Evolutionary conservation across 78 protist species (phyloP).

Genomic region (Parvularia atlantis): DNA sequence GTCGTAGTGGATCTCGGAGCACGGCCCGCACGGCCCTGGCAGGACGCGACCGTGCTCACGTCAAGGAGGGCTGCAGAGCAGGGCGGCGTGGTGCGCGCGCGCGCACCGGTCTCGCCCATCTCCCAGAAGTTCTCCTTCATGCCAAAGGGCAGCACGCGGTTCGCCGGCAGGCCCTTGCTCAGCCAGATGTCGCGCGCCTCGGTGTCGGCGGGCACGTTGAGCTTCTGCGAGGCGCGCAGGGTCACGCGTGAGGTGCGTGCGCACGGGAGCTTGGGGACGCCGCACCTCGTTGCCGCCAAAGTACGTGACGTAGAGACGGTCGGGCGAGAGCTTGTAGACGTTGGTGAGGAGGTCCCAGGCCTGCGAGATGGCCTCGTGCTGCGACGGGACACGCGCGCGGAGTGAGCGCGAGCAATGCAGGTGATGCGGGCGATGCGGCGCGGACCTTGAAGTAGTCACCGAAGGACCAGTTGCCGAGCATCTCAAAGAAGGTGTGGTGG

Average conservation of each 20-base stretch:
- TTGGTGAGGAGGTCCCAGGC: slow-evolving; percentile 88
- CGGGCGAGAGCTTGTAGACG: slow-evolving; percentile 64
- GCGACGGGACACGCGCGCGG: background rate
- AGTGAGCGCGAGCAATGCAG: background rate
- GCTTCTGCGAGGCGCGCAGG: background rate
- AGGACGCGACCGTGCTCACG: no score
- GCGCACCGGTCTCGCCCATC: slow-evolving; percentile 93
- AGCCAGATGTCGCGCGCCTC: slow-evolving; percentile 87
- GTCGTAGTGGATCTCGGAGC: slow-evolving; percentile 96
- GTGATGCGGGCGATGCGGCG: background rate
- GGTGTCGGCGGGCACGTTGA: slow-evolving; percentile 46
- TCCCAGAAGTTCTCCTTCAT: slow-evolving; percentile 96
- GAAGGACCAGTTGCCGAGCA: slow-evolving; percentile 97
- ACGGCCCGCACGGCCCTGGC: slow-evolving; percentile 99
- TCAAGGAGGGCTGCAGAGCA: no score
- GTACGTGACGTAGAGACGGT: slow-evolving; percentile 88
- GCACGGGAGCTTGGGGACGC: slow-evolving; percentile 22
- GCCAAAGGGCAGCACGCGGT: slow-evolving; percentile 72
- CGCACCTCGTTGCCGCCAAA: slow-evolving; percentile 75
- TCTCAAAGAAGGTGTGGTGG: slow-evolving; percentile 98
- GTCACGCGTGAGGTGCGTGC: background rate
- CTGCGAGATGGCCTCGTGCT: slow-evolving; percentile 80
- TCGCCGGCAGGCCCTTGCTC: slow-evolving; percentile 65
- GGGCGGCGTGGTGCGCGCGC: no score
- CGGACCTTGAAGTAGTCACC: slow-evolving; percentile 89